Base-by-base conservation (phyloP, 768 basidiomycete genomes). In the Tricholoma sp. region DNA sequence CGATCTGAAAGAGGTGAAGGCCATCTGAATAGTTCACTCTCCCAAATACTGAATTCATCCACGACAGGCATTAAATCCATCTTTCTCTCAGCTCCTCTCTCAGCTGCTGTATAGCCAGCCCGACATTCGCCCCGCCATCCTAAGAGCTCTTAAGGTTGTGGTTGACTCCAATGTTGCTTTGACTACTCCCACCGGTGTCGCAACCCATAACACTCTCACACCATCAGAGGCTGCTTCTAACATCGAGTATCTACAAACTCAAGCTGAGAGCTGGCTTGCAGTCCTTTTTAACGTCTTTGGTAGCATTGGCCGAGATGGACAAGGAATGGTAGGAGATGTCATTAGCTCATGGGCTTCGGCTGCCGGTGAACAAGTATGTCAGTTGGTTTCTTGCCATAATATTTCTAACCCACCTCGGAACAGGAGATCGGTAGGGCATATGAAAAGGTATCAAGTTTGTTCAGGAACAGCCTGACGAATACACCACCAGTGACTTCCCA, bases 211-310 rank as follows among this genome's bases (percentile, higher is more conserved):
- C 5, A 62, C 71, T 9, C 67, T 91, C 43, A 78, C 87, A 9
- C 74, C 76, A 14, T 77, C 78, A 39, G 81, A 84, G 64, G 93
- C 90, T 2, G 64, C 72, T 31, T 75, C 74, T 46, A 94, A 94
- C 63, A 61, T 98, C 24, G 75, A 69, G 1, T 89, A 89, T 71
- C 76, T 98, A 55, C 83, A 81, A 41, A 79, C 78, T 0, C 89
- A 98, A 67, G 87, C 82, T 0, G 90, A 94, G 68, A 97, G 93
- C 66, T 95, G 97, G 89, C 82, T 98, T 32, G 87, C 93, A 0
- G 94, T 98, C 4, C 77, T 97, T 46, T 94, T 98, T 78, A 99
- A 99, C 68, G 88, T 99, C n/a, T 98, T 96, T 72, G 83, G 89
- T 57, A 91, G 82, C 58, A 84, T 90, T 31, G 83, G 81, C n/a